Evolutionary conservation across 352 stramenopile genomes (phyloP).

Genomic region (Albugo candida): DNA sequence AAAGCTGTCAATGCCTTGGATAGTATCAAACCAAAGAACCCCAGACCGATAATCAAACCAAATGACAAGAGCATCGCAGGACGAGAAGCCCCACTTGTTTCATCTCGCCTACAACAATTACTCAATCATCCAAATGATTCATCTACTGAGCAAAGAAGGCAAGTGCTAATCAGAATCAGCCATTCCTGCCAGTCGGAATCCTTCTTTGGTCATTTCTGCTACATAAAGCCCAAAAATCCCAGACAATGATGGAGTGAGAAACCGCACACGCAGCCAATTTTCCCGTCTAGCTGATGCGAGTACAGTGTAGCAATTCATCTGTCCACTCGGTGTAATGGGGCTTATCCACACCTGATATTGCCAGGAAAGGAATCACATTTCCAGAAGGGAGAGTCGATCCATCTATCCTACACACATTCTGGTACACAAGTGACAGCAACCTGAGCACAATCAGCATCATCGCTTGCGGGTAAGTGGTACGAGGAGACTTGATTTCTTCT

Average conservation of each 20-base stretch:
- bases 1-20: conserved; percentile 68
- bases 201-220: conserved; percentile 67
- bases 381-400: conserved; percentile 2
- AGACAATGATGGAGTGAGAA: conserved; percentile 54
- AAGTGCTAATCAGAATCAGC: conserved; percentile 47
- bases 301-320: conserved; percentile 50
- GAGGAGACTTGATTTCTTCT: conserved; percentile 44
- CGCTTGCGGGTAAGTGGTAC: conserved; percentile 45
- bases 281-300: conserved; percentile 42
- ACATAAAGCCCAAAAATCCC: conserved; percentile 60
- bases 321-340: conserved; percentile 55
- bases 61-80: conserved; percentile 55
- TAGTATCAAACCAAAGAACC: conserved; percentile 66
- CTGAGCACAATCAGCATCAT: conserved; percentile 54
- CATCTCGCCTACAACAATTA: conserved; percentile 4
- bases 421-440: conserved; percentile 42
- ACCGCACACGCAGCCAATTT: conserved; percentile 48
- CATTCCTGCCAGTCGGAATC: conserved; percentile 64
- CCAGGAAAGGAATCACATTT: conserved; percentile 50
- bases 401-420: background rate
- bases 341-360: conserved; percentile 42
- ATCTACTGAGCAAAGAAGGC: conserved; percentile 56
- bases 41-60: conserved; percentile 57
- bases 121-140: background rate
- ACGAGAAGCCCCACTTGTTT: conserved; percentile 31